These are phyloP conservation scores for Sclerotiophoma versabilis DNA, from an alignment of 2,329 filamentous ascomycete species.

Conservation along the genomic window DNA sequence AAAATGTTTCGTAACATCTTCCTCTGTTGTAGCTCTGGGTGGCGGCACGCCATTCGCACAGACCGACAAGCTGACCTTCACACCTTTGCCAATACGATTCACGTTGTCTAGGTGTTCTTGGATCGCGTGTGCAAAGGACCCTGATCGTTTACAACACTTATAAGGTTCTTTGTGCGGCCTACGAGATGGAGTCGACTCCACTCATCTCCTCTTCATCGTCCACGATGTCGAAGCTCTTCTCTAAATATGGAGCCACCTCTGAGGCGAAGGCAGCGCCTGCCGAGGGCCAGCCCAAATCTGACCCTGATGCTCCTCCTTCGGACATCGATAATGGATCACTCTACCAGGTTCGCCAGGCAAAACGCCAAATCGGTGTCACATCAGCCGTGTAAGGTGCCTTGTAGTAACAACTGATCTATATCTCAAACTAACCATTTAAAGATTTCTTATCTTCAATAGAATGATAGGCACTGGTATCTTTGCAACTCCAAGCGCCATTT, in stretches of 20 bases:
- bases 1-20: conserved; percentile 18
- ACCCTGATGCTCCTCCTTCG: conserved; percentile 14
- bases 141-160: conserved; percentile 1
- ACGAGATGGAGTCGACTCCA: conserved; percentile 16
- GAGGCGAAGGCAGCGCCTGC: conserved; percentile 10
- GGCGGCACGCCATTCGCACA: conserved; percentile 10
- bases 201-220: conserved; percentile 18
- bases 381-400: conserved; percentile 31
- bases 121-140: conserved; percentile 10
- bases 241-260: conserved; percentile 18
- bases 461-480: conserved; percentile 74
- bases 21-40: conserved; percentile 12
- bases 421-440: no score
- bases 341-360: conserved; percentile 34
- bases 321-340: conserved; percentile 34
- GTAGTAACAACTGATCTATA: no score
- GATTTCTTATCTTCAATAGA: conserved; percentile 66
- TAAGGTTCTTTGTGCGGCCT: conserved; percentile 4
- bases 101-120: conserved; percentile 3
- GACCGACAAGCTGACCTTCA: conserved; percentile 4
- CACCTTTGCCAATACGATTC: conserved; percentile 2
- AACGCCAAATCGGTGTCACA: conserved; percentile 39
- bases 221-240: conserved; percentile 26
- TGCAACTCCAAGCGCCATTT: conserved; percentile 66
- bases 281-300: conserved; percentile 12